These are phyloP conservation scores for Yarrowia alimentaria DNA, from an alignment of 805 yeast genomes.

Conservation along the genomic window DNA sequence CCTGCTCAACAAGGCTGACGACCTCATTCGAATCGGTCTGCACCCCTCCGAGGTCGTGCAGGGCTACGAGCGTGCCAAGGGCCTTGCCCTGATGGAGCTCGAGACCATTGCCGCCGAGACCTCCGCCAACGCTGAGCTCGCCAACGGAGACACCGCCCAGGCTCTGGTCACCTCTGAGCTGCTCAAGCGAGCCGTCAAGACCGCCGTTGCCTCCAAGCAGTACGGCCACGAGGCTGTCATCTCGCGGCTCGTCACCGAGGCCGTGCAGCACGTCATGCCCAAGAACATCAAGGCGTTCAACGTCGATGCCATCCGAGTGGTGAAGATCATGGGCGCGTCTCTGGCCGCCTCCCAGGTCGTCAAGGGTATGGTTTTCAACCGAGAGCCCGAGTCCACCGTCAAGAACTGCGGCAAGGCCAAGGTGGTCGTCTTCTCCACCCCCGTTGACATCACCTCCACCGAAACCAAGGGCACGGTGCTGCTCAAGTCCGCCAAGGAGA, in stretches of 20 bases:
- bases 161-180: slow-evolving; percentile 55
- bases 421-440: slow-evolving; percentile 91
- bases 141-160: slow-evolving; percentile 54
- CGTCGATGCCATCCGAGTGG: slow-evolving; percentile 92
- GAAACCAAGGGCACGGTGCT: slow-evolving; percentile 98
- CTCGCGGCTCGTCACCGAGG: slow-evolving; percentile 76
- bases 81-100: slow-evolving; percentile 65
- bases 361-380: slow-evolving; percentile 97
- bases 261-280: slow-evolving; percentile 76
- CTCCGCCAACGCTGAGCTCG: slow-evolving; percentile 33
- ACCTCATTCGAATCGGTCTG: slow-evolving; percentile 76
- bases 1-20: slow-evolving; percentile 79
- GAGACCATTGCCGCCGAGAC: slow-evolving; percentile 41
- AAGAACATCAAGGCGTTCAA: slow-evolving; percentile 66
- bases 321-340: slow-evolving; percentile 92
- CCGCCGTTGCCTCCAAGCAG: slow-evolving; percentile 91
- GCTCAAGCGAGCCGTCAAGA: slow-evolving; percentile 69
- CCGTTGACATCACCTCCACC: slow-evolving; percentile 92
- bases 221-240: slow-evolving; percentile 81
- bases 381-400: slow-evolving; percentile 92
- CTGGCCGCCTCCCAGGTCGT: slow-evolving; percentile 72
- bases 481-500: slow-evolving; percentile 92
- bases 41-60: slow-evolving; percentile 90
- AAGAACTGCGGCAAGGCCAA: slow-evolving; percentile 68
- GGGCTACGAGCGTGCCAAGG: slow-evolving; percentile 87